Base-by-base conservation (phyloP, 495 filamentous ascomycete species). In the Coniosporium apollinis region DNA sequence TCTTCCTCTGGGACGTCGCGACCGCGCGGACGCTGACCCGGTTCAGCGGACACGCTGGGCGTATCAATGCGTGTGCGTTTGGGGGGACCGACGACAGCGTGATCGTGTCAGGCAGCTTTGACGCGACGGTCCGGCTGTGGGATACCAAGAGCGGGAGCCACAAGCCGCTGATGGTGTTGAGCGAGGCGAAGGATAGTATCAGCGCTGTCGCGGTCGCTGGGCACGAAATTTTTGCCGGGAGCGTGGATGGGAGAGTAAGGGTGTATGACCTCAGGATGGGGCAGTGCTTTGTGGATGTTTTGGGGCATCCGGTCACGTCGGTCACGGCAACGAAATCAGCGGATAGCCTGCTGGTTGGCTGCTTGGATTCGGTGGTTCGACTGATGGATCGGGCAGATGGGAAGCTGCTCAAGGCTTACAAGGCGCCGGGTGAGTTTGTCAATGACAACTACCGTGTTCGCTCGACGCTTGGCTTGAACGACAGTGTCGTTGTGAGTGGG, bases 1-100 rank as follows among this genome's bases (percentile, higher is more conserved):
- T 92, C 3, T 92, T 93, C 50, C 67, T 92, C 13, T 97, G 89
- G 89, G 89, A 97, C 58, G 89, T 94, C 0, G 59, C 72, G 4
- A 76, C 77, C 4, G 82, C 76, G 6, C 58, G 60, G 45, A 93
- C 87, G 0, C 49, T 77, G 11, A 66, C 76, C 19, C 66, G 87
- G 20, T 91, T 85, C 62, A 64, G 62, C 19, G 62, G 63, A 19
- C 47, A 57, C 36, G 58, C 64, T 30, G 82, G 76, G 3, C 59
- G 82, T 18, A 62, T 97, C 22, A 91, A 96, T 54, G 57, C 65
- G 10, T 80, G 86, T 3, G 59, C 63, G 20, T 93, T 92, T 46
- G 83, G 68, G 0, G 85, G 82, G 9, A 66, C 67, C 13, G 77
- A 58, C 19, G 82, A 78, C 9, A 58, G 59, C 2, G 65, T 94